Base-by-base conservation (phyloP, 371 early-diverging fungal genomes). In the Mortierella sp. region DNA sequence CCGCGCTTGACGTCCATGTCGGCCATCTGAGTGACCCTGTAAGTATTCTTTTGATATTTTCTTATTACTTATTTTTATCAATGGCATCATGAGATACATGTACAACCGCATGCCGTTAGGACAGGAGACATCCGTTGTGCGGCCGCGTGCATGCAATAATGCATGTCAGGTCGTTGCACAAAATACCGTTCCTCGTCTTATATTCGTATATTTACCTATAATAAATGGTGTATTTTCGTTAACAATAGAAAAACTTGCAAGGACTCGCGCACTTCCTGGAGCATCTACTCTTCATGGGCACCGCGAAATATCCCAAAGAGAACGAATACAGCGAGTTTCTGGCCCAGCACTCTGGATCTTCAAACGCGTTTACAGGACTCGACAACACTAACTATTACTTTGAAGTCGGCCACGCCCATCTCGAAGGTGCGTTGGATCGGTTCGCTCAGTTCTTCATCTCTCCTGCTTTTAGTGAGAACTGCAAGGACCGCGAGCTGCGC, bases 191-290 rank as follows among this genome's bases (percentile, higher is more conserved):
- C n/a, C n/a, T n/a, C n/a, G n/a, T n/a, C n/a, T n/a, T n/a, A 34
- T 11, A 34, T 7, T 34, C 14, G 37, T 34, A 34, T 14, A 34
- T 31, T 24, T 37, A 44, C 3, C 2, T 24, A 44, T 11, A 50
- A 9, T 39, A 23, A 32, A 21, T 50, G 56, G 0, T 24, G 30
- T 57, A 17, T 27, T 59, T 31, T 42, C 30, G 42, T 47, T 31
- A 19, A 3, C 11, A 19, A 12, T 78, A 83, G 83, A 76, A 83
- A 49, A 86, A 88, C 52, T 81, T 92, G 41, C 93, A 91, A 70
- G 99, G 99, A 1, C 81, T 99, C 61, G 99, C 99, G 14, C 99
- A 99, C 82, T 99, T 99, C 78, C 93, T 95, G 78, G 99, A 99
- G 79, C 99, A 99, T 80, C 79, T 99, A 76, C 83, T 97, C 42